A percentile compares a stretch with the other conserved stretches of the same genome.
Conservation (phyloP, 2,329 filamentous ascomycete species). For the Pyricularia grisea region DNA sequence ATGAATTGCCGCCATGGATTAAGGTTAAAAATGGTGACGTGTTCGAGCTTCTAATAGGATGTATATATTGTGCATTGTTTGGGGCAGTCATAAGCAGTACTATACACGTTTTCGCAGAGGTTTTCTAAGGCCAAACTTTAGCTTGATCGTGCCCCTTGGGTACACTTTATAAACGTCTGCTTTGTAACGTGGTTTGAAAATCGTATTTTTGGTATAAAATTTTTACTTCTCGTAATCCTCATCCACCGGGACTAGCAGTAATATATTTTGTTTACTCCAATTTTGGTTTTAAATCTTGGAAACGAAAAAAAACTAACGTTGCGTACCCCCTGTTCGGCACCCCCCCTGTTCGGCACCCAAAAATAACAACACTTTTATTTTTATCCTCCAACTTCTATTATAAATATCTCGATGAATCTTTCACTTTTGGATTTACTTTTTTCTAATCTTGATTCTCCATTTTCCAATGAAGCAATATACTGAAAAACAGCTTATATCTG, state of each 20-base stretch:
- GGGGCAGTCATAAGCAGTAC: background rate
- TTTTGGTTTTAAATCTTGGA: background rate
- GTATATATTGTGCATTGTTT: background rate
- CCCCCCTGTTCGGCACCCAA: no score
- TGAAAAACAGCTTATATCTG: no score
- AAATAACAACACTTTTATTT: no score
- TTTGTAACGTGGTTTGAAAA: background rate
- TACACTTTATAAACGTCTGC: background rate
- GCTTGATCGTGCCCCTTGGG: background rate
- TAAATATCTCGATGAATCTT: no score
- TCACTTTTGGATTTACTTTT: no score
- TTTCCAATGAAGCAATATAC: no score
- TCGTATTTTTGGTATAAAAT: background rate
- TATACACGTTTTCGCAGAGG: background rate
- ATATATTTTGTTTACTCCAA: background rate
- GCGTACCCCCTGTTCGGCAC: no score
- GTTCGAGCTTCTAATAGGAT: background rate
- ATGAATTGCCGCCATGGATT: background rate
- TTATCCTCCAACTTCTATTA: no score
- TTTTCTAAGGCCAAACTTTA: background rate
- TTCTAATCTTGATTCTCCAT: no score
- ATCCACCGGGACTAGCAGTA: background rate
- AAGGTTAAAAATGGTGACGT: background rate
- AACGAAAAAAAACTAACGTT: background rate
- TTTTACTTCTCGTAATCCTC: background rate